Evolutionary conservation across 768 basidiomycete genomes (phyloP), one percentile per base, ranked within the genome.

Genomic region (Rhodosporidiobolus odoratus): DNA sequence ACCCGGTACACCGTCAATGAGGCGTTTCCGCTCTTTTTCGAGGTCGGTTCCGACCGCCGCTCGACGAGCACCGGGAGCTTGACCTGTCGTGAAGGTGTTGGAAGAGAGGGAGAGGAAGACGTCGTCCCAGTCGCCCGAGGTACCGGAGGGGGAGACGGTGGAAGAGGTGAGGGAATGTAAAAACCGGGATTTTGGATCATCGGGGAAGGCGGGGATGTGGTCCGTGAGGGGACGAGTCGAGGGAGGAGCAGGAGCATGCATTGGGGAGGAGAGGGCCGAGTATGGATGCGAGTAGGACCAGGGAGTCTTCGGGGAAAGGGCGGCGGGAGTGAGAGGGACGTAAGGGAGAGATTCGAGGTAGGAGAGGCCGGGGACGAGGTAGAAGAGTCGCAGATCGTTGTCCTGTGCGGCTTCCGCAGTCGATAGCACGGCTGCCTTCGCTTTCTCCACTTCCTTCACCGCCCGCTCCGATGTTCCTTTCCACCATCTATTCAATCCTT

Each of bases 161-260:
- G 76, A 73, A 32, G 74, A 68, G 40, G 75, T 66, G 34, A 73
- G 62, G 9, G 69, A 66, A 79, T 91, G 89, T 78, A 99, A 80
- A 79, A 97, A 97, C 25, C 96, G 86, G 65, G 90, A 86, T 80
- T 98, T 97, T 12, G 96, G 94, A 79, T 96, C 93, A 76, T 99
- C 96, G n/a, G 92, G 90, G 77, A 98, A 92, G 65, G 85, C 88
- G 3, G 96, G 96, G 30, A 99, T 88, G 61, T 85, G 85, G 64
- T 86, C 85, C 47, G 82, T 85, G 50, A 84, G 78, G 2, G 76
- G 83, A 76, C 73, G 77, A 69, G 81, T 78, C 0, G 82, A 80
- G 75, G 63, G 52, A 7, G 66, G 38, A 53, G 40, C 23, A n/a
- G 50, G 54, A 21, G 67, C 48, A 59, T 71, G 75, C 13, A 72